Base-by-base conservation (phyloP, 768 basidiomycete genomes). In the Pisolithus tinctorius region DNA sequence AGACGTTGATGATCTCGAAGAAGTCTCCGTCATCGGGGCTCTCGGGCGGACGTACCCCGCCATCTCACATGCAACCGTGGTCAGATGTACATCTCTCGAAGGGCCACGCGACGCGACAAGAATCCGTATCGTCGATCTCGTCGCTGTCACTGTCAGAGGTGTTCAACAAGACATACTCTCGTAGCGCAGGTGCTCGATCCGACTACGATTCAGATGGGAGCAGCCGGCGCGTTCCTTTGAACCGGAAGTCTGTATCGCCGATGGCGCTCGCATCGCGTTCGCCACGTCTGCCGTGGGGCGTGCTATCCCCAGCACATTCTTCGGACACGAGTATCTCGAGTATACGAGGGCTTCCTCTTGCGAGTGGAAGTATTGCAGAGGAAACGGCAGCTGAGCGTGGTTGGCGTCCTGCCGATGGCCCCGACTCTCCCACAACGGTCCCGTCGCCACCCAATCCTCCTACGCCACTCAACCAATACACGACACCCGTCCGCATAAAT, bases 241-340 rank as follows among this genome's bases (percentile, higher is more conserved):
- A 86, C 61, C 79, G 86, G 30, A 77, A 76, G 55, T 80, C 82
- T 11, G 64, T 86, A 4, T 88, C 87, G 4, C 85, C 87, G 4
- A 83, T 87, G 82, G 84, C 86, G 16, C 73, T 80, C 30, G 69
- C 66, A 13, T 79, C 73, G 52, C 72, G 75, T 50, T 62, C 70
- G 17, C 63, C 65, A 29, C 67, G 58, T 51, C 59, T 65, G 10
- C 60, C 64, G 11, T 64, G 70, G 70, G 37, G 69, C 60, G 66
- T 25, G 70, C 75, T 71, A 2, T 76, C 77, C 6, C 73, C 75
- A 1, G 61, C 62, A 0, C 65, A 67, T 36, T 74, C 77, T 3
- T 74, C 76, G 34, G 76, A 76, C 43, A 53, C 54, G 50, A 65
- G 62, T 13, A 51, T 69, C 16, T 53, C 60, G 49, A 73, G 70